Evolutionary conservation across 1,139 yeast species (phyloP).

Genomic region (Yamadazyma membranifaciens): DNA sequence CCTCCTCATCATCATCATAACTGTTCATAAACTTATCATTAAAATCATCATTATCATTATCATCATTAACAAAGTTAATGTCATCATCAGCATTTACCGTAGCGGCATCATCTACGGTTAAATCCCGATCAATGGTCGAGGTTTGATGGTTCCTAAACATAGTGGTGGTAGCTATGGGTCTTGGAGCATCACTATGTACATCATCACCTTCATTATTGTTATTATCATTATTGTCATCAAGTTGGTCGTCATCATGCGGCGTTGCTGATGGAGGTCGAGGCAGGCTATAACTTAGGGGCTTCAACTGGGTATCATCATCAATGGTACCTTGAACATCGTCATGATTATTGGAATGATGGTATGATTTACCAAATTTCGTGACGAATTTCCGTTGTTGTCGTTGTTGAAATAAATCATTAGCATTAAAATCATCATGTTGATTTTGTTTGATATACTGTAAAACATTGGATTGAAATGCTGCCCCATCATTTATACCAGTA

Average conservation of each 20-base stretch:
- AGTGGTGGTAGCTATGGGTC: background rate
- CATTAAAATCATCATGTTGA: slow-evolving; percentile 21
- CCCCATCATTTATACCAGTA: background rate
- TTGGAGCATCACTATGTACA: background rate
- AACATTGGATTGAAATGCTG: slow-evolving; percentile 9
- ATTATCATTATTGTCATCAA: background rate
- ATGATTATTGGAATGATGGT: slow-evolving; percentile 7
- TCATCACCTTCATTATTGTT: background rate
- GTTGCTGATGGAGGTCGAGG: background rate
- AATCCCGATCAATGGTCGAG: background rate
- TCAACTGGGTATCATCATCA: background rate
- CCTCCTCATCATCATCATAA: slow-evolving; percentile 9
- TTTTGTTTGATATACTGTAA: slow-evolving; percentile 14
- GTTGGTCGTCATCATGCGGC: background rate
- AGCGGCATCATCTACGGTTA: background rate
- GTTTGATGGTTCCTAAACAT: no score
- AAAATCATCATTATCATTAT: background rate
- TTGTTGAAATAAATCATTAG: slow-evolving; percentile 37
- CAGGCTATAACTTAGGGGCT: background rate
- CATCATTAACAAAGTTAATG: background rate
- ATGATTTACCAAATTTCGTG: slow-evolving; percentile 29
- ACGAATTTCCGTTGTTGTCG: slow-evolving; percentile 31
- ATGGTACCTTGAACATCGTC: background rate
- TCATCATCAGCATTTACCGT: background rate
- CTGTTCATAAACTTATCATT: slow-evolving; percentile 2